Evolutionary conservation across 179 eudicot species (phyloP).

Genomic region (Heliamphora pulchella): DNA sequence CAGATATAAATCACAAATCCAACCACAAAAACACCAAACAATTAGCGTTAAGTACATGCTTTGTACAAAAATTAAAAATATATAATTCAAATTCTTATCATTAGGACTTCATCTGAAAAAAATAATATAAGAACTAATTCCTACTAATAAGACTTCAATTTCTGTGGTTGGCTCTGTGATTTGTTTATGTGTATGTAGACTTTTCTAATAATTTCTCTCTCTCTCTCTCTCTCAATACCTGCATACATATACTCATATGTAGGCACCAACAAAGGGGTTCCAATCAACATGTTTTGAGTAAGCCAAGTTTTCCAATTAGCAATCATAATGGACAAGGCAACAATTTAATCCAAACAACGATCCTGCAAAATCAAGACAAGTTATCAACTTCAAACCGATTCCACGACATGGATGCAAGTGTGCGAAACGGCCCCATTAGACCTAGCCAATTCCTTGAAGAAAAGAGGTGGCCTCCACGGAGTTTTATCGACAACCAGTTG

Average conservation of each 20-base stretch:
- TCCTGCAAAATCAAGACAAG: constrained; percentile 15
- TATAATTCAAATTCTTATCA: too few relatives aligned
- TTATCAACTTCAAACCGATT: constrained; percentile 1
- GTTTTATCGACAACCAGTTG: constrained; percentile 13
- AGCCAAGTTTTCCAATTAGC: not conserved
- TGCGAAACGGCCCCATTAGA: constrained; percentile 19
- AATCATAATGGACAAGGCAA: not conserved
- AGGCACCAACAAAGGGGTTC: constrained; percentile 16
- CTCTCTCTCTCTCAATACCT: not conserved
- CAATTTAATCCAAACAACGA: constrained; percentile 6
- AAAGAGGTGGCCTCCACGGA: constrained; percentile 36
- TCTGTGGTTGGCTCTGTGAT: too few relatives aligned
- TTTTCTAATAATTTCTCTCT: not conserved
- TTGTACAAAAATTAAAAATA: too few relatives aligned
- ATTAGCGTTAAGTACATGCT: too few relatives aligned
- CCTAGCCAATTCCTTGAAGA: constrained; percentile 32
- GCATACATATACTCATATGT: not conserved
- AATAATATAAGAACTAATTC: too few relatives aligned
- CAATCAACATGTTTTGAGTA: constrained; percentile 4
- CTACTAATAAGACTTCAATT: too few relatives aligned
- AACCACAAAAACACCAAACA: too few relatives aligned
- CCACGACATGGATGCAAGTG: constrained; percentile 10
- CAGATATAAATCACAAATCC: too few relatives aligned
- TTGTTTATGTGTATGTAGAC: too few relatives aligned
- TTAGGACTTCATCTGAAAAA: too few relatives aligned